These are phyloP conservation scores for Arthrinium puccinioides DNA, from an alignment of 2,329 filamentous ascomycete genomes.

Conservation along the genomic window DNA sequence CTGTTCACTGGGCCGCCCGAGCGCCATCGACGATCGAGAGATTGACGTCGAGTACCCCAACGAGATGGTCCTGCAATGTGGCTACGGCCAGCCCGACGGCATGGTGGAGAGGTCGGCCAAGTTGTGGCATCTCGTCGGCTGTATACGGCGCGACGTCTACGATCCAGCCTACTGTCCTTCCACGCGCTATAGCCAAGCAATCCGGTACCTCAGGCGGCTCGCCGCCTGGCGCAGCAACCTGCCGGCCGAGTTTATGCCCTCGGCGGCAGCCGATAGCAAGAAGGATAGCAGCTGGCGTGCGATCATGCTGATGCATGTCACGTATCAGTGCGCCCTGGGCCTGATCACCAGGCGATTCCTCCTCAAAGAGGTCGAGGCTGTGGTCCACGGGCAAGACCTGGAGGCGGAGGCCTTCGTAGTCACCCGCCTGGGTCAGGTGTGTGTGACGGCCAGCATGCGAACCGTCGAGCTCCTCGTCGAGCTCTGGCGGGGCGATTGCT, in stretches of 20 bases:
- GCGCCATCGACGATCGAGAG: conserved; percentile 21
- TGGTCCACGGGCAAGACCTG: conserved; percentile 4
- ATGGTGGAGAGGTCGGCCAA: conserved; percentile 13
- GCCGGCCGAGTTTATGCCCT: conserved; percentile 8
- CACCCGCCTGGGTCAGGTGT: conserved; percentile 10
- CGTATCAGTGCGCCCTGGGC: conserved; percentile 17
- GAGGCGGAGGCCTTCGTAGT: conserved; percentile 9
- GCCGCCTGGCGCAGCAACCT: conserved; percentile 13
- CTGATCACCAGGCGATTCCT: conserved; percentile 21
- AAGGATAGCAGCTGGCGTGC: conserved; percentile 13
- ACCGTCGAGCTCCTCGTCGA: conserved; percentile 10
- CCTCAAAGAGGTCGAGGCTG: conserved; percentile 11
- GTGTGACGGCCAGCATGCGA: conserved; percentile 15
- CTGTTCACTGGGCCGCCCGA: conserved; percentile 21
- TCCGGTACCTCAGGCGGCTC: conserved; percentile 13
- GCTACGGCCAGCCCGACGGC: conserved; percentile 8
- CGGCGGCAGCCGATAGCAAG: conserved; percentile 1
- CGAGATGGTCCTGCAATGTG: conserved; percentile 9
- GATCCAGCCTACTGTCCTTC: conserved; percentile 9
- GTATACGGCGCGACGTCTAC: conserved; percentile 21
- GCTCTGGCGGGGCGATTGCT: conserved; percentile 10
- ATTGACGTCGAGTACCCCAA: conserved; percentile 20
- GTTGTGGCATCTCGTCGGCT: conserved; percentile 15
- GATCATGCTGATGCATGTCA: conserved; percentile 17
- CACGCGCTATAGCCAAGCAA: conserved; percentile 10